Base-by-base conservation (phyloP, 2,329 filamentous ascomycete species). In the Geosmithia flava region DNA sequence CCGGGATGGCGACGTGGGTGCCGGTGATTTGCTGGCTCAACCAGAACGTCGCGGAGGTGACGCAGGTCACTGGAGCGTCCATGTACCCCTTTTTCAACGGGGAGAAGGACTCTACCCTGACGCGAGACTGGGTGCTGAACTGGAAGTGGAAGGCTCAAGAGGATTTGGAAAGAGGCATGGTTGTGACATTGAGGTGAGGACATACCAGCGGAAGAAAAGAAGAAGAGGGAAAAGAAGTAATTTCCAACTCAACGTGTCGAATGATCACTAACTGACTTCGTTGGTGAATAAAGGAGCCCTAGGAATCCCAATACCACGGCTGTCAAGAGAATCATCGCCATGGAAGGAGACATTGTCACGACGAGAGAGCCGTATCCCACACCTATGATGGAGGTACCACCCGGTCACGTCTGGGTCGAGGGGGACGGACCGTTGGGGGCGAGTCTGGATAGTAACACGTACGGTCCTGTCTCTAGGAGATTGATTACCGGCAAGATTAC, bases 361-460 rank as follows among this genome's bases (percentile, higher is more conserved):
- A 85, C 85, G 41, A 73, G 77, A 49, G 63, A 70, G 47, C 81
- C 80, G 17, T 84, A 80, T 59, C 73, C 78, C 8, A 62, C 72
- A 16, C 55, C 68, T 1, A 71, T 64, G 8, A 69, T 85, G 44
- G 74, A 75, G 52, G 78, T 98, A 20, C 91, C 90, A 5, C 75
- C 75, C 52, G 88, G 88, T 17, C 90, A 97, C 68, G 75, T 97
- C 27, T 98, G 93, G 93, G 80, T 98, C 1, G 91, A 97, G 62
- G 93, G 93, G 1, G 93, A 98, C 61, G 88, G 85, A 13, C 76
- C 77, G 57, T 76, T 78, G 56, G 74, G 76, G 46, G 77, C 78
- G 56, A 87, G 80, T 48, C 63, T 82, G 51, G 93, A 98, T 67
- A 95, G 89, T 64, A 95, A 95, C 65, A 80, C 80, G 13, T 96